Evolutionary conservation across 176 grass and related monocot genomes (phyloP).

Genomic region (Raddia distichophylla): DNA sequence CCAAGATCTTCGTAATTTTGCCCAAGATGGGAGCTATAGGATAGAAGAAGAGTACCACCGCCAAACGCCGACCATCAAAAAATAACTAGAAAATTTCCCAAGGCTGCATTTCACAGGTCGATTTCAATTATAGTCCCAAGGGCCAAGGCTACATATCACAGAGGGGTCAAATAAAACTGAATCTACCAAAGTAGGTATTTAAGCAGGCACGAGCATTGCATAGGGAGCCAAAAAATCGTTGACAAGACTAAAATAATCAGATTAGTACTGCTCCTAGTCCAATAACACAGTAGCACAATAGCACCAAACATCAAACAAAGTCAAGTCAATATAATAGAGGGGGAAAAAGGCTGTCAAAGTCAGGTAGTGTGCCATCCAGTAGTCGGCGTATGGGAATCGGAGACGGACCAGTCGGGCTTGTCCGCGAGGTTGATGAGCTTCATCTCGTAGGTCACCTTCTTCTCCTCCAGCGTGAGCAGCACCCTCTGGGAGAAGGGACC

Average conservation of each 20-base stretch:
- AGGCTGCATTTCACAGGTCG: neutral
- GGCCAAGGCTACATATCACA: neutral
- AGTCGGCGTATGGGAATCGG: neutral
- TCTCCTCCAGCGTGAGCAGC: slow-evolving; percentile 87
- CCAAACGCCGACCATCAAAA: no score
- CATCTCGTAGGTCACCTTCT: slow-evolving; percentile 72
- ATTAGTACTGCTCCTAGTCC: neutral
- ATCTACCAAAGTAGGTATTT: neutral
- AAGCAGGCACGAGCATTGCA: neutral
- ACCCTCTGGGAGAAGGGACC: slow-evolving; percentile 84
- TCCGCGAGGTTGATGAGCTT: slow-evolving; percentile 74
- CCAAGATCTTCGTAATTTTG: neutral
- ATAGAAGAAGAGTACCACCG: neutral
- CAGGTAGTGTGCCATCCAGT: neutral
- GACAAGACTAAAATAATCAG: neutral
- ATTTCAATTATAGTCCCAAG: neutral
- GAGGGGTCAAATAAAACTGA: neutral
- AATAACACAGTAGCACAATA: no score
- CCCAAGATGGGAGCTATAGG: neutral
- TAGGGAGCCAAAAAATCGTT: neutral
- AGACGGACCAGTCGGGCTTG: slow-evolving; percentile 77
- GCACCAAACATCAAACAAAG: neutral
- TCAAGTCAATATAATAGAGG: neutral
- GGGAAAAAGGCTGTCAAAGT: neutral
- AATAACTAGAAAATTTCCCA: neutral